Percentiles rank a stretch among this genome's conserved stretches.
Conservation (phyloP, 2,329 filamentous ascomycete species). For the Ilyonectria destructans region DNA sequence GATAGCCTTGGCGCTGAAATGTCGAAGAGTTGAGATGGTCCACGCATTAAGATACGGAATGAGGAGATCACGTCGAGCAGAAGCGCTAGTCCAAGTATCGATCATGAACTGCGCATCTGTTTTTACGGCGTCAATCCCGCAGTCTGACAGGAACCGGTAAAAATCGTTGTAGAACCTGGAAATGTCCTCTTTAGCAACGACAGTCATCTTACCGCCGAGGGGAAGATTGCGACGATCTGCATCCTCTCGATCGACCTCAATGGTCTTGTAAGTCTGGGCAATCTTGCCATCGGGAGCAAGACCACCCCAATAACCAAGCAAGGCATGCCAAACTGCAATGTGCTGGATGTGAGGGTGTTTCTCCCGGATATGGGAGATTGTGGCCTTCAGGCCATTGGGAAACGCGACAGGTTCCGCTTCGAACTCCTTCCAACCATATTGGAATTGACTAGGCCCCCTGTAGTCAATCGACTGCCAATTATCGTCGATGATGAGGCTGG, state of each 20-base stretch:
- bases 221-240: slow-evolving; percentile 64
- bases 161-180: slow-evolving; percentile 90
- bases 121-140: slow-evolving; percentile 90
- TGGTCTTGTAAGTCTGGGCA: slow-evolving; percentile 84
- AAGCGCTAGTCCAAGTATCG: slow-evolving; percentile 80
- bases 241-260: slow-evolving; percentile 69
- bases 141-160: slow-evolving; percentile 83
- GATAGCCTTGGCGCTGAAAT: slow-evolving; percentile 85
- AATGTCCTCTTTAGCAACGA: slow-evolving; percentile 83
- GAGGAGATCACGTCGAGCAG: slow-evolving; percentile 80
- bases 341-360: slow-evolving; percentile 83
- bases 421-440: slow-evolving; percentile 83
- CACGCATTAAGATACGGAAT: slow-evolving; percentile 88
- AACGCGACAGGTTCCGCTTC: slow-evolving; percentile 88
- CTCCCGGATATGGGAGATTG: slow-evolving; percentile 78
- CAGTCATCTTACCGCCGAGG: slow-evolving; percentile 77
- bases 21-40: slow-evolving; percentile 82
- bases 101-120: slow-evolving; percentile 94
- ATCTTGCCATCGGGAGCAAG: slow-evolving; percentile 83
- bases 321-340: slow-evolving; percentile 94
- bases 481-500: slow-evolving; percentile 94
- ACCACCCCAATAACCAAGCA: slow-evolving; percentile 93
- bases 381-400: slow-evolving; percentile 82
- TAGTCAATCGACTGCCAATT: slow-evolving; percentile 89
- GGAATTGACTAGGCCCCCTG: slow-evolving; percentile 66